Evolutionary conservation across 23 red algal species (phyloP).

Genomic region (Porphyridium purpureum): DNA sequence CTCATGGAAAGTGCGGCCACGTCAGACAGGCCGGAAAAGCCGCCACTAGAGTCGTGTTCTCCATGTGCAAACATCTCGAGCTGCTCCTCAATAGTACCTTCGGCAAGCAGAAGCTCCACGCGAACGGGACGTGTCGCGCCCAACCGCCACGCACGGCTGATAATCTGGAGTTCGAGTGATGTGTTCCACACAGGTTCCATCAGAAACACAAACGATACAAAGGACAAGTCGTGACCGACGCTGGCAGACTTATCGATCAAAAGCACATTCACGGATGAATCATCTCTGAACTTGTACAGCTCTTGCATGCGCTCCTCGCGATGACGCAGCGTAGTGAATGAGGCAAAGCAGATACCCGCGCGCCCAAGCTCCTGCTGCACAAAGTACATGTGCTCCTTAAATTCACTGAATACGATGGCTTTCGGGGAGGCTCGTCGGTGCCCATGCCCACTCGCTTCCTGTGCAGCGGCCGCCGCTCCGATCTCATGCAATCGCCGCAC

Average conservation of each 20-base stretch:
- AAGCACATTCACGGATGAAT: conserved; percentile 3
- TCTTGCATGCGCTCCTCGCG: neutral
- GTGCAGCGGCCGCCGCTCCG: neutral
- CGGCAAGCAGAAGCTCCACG: conserved; percentile 75
- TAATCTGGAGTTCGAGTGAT: conserved; percentile 68
- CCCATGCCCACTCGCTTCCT: neutral
- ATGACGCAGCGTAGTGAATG: neutral
- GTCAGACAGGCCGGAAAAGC: no score
- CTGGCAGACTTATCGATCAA: conserved; percentile 5
- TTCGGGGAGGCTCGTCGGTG: conserved; percentile 8
- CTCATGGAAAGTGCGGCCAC: no score
- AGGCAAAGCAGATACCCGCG: neutral
- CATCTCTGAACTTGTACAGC: conserved; percentile 4
- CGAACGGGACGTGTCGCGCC: conserved; percentile 26
- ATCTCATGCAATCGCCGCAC: conserved; percentile 35
- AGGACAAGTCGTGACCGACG: conserved; percentile 72
- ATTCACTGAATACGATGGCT: conserved; percentile 52
- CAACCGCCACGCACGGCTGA: conserved; percentile 83
- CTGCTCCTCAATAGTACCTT: conserved; percentile 60
- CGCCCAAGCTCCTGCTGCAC: conserved; percentile 13
- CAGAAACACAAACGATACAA: conserved; percentile 63
- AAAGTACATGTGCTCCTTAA: conserved; percentile 43
- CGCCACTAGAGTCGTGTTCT: no score
- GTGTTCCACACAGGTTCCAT: conserved; percentile 85
- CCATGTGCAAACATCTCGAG: no score